phyloP scores from a whole-genome alignment of 805 yeast species.

The Lipomyces mesembrius region DNA sequence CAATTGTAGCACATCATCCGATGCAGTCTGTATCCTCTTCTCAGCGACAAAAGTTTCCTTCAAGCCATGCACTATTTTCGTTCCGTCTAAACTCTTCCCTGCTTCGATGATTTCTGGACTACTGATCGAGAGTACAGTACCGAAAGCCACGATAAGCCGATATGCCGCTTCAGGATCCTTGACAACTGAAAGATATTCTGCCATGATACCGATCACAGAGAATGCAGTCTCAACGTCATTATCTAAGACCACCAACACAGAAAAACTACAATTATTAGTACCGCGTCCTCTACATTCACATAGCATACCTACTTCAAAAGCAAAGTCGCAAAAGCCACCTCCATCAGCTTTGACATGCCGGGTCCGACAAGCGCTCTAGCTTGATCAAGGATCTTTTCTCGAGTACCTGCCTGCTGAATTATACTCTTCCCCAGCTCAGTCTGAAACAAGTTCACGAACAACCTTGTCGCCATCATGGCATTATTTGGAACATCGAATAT shows the following conservation, averaged over 20 bases:
- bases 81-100: slow-evolving; percentile 29
- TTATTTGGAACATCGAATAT: slow-evolving; percentile 46
- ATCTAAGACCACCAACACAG: slow-evolving; percentile 51
- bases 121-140: slow-evolving; percentile 53
- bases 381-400: slow-evolving; percentile 28
- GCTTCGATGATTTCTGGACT: slow-evolving; percentile 22
- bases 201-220: slow-evolving; percentile 43
- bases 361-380: slow-evolving; percentile 14
- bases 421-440: slow-evolving; percentile 41
- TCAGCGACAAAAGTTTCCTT: slow-evolving; percentile 19
- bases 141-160: slow-evolving; percentile 64
- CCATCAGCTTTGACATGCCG: slow-evolving; percentile 17
- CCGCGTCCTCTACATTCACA: slow-evolving; percentile 19
- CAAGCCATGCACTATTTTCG: slow-evolving; percentile 11
- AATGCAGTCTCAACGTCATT: slow-evolving; percentile 42
- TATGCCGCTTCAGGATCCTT: slow-evolving; percentile 69
- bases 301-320: slow-evolving; percentile 42
- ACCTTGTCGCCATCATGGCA: slow-evolving; percentile 61
- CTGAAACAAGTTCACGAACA: slow-evolving; percentile 59
- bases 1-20: slow-evolving; percentile 23
- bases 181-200: slow-evolving; percentile 44
- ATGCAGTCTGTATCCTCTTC: slow-evolving; percentile 18
- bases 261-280: slow-evolving; percentile 46
- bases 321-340: slow-evolving; percentile 36
- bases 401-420: slow-evolving; percentile 22